These are phyloP conservation scores for Fusarium nelsonii DNA, from an alignment of 2,329 filamentous ascomycete species.

Conservation along the genomic window DNA sequence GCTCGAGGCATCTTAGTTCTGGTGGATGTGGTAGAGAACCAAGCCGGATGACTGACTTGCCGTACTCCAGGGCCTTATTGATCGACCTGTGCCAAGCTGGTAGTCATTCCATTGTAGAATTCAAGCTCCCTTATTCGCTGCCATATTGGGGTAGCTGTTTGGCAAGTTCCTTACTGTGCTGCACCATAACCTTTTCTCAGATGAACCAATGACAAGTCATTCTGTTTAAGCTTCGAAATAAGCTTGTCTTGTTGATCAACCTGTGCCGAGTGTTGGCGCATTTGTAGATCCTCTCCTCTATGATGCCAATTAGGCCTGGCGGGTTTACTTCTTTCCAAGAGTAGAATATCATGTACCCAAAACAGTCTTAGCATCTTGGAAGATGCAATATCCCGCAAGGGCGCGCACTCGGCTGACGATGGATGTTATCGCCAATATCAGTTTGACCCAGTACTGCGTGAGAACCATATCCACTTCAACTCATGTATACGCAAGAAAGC, in stretches of 20 bases:
- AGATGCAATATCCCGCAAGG: slow-evolving; percentile 4
- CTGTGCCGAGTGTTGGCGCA: slow-evolving; percentile 24
- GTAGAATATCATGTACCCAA: background rate
- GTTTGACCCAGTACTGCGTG: background rate
- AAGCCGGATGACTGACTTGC: slow-evolving; percentile 44
- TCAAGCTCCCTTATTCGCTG: slow-evolving; percentile 13
- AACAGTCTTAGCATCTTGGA: slow-evolving; percentile 1
- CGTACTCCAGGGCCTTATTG: slow-evolving; percentile 17
- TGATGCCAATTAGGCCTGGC: slow-evolving; percentile 19
- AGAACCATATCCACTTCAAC: background rate
- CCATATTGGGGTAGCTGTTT: background rate
- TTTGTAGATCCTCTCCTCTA: slow-evolving; percentile 21
- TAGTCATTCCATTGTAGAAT: slow-evolving; percentile 19
- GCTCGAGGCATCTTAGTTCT: background rate
- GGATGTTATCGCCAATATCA: slow-evolving; percentile 13
- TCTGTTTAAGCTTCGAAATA: slow-evolving; percentile 45
- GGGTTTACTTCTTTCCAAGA: slow-evolving; percentile 1
- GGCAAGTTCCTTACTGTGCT: background rate
- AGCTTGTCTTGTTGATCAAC: slow-evolving; percentile 42
- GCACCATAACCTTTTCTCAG: slow-evolving; percentile 10
- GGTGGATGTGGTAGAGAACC: slow-evolving; percentile 20
- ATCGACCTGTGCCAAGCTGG: slow-evolving; percentile 41
- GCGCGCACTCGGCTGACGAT: slow-evolving; percentile 25
- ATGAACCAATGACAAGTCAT: slow-evolving; percentile 9
- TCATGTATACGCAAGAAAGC: background rate